Percentiles rank a stretch among this genome's conserved stretches.
Evolutionary conservation across 2,329 filamentous ascomycete species (phyloP).

Genomic region (Ramichloridium luteum): DNA sequence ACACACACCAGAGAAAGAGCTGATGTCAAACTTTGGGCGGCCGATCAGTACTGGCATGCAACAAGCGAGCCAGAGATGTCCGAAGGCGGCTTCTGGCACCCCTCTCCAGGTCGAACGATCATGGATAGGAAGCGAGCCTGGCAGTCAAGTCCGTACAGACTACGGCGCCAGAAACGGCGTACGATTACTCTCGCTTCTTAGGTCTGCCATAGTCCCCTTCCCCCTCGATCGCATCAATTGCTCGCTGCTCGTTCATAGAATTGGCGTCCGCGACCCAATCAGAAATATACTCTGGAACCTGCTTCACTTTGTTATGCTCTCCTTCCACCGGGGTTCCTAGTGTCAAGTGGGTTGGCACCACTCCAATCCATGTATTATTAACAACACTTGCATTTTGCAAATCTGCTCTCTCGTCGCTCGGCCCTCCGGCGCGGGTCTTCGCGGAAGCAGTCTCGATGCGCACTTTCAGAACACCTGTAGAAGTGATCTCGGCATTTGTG

Average conservation of each 20-base stretch:
- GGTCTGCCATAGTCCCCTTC: constrained; percentile 8
- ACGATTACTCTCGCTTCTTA: constrained; percentile 3
- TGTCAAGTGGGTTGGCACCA: constrained; percentile 51
- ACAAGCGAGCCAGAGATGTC: too few species aligned
- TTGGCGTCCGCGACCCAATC: constrained; percentile 41
- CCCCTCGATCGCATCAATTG: constrained; percentile 22
- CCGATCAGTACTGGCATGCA: too few species aligned
- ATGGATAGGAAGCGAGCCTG: background rate
- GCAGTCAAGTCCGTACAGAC: background rate
- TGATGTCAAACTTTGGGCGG: too few species aligned
- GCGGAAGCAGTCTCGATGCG: constrained; percentile 58
- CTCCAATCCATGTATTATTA: constrained; percentile 45
- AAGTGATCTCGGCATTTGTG: constrained; percentile 59
- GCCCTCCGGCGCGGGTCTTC: constrained; percentile 57
- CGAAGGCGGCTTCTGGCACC: too few species aligned
- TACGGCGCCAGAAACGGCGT: background rate
- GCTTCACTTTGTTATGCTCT: constrained; percentile 44
- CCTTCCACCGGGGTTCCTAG: constrained; percentile 53
- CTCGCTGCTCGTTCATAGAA: constrained; percentile 24
- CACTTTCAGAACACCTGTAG: constrained; percentile 60
- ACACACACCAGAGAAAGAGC: constrained; percentile 10
- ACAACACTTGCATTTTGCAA: constrained; percentile 37
- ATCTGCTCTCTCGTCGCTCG: constrained; percentile 50
- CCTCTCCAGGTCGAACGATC: too few species aligned
- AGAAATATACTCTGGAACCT: constrained; percentile 51